phyloP scores from a whole-genome alignment of 202 grass and related monocot species.

The Cymbopogon flexuosus region DNA sequence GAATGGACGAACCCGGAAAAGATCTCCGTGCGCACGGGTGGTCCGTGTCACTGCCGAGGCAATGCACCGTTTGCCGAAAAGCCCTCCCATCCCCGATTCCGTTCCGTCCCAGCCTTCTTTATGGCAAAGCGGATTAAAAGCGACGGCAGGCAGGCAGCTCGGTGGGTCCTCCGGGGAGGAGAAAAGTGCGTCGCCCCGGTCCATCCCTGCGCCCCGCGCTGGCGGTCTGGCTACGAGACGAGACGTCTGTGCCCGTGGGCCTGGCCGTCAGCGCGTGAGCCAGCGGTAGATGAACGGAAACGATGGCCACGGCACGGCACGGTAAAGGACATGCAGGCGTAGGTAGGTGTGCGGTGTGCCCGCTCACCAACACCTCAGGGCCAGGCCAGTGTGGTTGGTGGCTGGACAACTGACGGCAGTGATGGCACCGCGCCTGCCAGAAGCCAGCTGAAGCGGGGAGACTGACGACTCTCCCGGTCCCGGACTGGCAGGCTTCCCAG shows the following conservation, averaged over 20 bases:
- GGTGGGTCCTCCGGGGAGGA: no score
- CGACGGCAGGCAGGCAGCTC: no score
- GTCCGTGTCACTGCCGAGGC: not conserved
- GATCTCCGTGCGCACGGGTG: not conserved
- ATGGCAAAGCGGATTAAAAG: not conserved
- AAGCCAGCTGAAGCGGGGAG: not conserved
- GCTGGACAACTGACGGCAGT: not conserved
- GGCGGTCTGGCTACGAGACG: no score
- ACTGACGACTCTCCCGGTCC: no score
- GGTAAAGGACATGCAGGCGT: not conserved
- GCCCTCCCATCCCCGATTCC: no score
- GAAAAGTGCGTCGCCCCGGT: no score
- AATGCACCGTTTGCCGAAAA: not conserved
- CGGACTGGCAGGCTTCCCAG: no score
- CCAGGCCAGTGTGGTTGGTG: conserved; percentile 19
- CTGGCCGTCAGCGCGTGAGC: not conserved
- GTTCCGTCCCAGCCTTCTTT: no score
- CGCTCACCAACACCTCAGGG: not conserved
- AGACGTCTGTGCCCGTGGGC: not conserved
- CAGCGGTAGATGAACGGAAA: not conserved
- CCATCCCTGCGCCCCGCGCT: no score
- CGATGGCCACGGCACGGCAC: not conserved
- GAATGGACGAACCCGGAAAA: not conserved
- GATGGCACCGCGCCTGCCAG: not conserved
- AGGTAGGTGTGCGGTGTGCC: no score